Conservation (phyloP, 2,329 filamentous ascomycete species). For the Ambrosiella beaveri region DNA sequence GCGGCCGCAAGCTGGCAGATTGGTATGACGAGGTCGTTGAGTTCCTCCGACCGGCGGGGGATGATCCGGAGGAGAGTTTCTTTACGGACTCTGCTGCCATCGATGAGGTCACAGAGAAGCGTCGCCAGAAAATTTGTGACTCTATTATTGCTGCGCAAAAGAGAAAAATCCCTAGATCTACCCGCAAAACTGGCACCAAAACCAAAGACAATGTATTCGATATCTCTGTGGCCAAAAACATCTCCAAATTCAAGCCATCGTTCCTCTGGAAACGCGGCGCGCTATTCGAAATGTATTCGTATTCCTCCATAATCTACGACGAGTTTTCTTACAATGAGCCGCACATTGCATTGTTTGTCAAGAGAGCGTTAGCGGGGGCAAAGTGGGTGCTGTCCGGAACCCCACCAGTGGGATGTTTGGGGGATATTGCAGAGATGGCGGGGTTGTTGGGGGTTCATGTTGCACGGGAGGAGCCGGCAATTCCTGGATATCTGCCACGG, state of each 20-base stretch:
- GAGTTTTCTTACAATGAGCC: constrained; percentile 26
- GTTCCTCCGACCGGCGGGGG: constrained; percentile 1
- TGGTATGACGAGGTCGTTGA: constrained; percentile 9
- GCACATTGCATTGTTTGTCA: constrained; percentile 20
- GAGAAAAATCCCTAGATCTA: constrained; percentile 4
- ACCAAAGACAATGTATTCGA: constrained; percentile 2
- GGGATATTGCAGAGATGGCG: constrained; percentile 21
- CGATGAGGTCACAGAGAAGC: neutral
- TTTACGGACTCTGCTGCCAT: neutral
- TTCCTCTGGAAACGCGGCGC: constrained; percentile 10
- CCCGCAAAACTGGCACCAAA: neutral
- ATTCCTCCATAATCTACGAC: constrained; percentile 24
- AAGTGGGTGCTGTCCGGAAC: constrained; percentile 30
- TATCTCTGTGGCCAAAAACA: neutral
- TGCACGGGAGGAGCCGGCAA: constrained; percentile 20
- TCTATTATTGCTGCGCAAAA: neutral
- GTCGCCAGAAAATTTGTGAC: neutral
- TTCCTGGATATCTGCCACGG: constrained; percentile 21
- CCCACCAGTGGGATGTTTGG: constrained; percentile 22
- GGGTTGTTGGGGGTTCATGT: constrained; percentile 23
- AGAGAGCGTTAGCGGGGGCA: constrained; percentile 18
- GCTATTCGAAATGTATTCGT: constrained; percentile 24
- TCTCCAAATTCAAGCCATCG: neutral
- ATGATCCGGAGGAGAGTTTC: neutral
- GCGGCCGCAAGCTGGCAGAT: constrained; percentile 7